Evolutionary conservation across 768 basidiomycete genomes (phyloP), one percentile per base, ranked within the genome.

Genomic region (Suillus tomentosus): DNA sequence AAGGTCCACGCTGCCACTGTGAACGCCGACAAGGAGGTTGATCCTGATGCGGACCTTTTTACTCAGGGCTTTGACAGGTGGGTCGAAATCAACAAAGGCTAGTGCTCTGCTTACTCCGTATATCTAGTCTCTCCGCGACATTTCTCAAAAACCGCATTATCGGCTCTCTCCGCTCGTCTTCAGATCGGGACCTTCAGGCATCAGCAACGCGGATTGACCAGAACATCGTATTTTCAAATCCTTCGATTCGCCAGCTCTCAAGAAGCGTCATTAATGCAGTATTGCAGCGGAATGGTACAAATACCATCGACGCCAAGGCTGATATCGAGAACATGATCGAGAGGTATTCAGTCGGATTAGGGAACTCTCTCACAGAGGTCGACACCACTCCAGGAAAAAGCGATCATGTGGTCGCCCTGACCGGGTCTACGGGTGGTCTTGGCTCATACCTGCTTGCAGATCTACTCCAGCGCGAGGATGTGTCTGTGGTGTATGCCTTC

Each of bases 341-440:
- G 11, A 81, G 79, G 67, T 80, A 84, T 66, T 74, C 67, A 0
- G 11, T 51, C 5, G 61, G 66, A 60, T 53, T 76, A 60, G 39
- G 65, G 37, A 57, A 63, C 42, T n/a, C 66, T 22, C 64, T 66
- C 11, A 42, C 31, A 68, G n/a, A n/a, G n/a, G n/a, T n/a, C n/a
- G n/a, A n/a, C 19, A 6, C 48, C 48, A 24, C 48, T 48, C 13
- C 3, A 6, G 48, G 61, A 39, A 37, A 53, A 13, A 36, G 11
- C 58, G 14, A 66, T 48, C 22, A 62, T 0, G 74, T 76, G 0
- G 75, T 81, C 0, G 65, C 80, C 6, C 64, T 81, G 39, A 81
- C 80, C 0, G 80, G 80, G 9, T 72, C 75, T 5, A 81, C 81
- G 1, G 80, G 80, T 3, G 74, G 71, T 17, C 71, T 81, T 7